Percentiles rank a stretch among this genome's conserved stretches.
Conservation (phyloP, 768 basidiomycete genomes). For the Wakefieldia striispora region DNA sequence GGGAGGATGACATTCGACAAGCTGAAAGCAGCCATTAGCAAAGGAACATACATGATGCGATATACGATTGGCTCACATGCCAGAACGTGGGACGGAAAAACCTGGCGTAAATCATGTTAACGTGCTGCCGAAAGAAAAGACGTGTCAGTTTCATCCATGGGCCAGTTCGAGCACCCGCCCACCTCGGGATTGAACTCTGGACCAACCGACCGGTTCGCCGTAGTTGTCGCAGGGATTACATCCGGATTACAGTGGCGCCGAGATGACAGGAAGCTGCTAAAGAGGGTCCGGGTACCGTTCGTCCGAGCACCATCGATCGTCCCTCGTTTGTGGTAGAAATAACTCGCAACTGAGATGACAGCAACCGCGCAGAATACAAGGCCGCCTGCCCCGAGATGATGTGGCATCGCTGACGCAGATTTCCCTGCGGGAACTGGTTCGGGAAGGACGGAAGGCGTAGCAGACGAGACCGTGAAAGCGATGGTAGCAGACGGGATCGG, state of each 20-base stretch:
- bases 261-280: constrained; percentile 6
- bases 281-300: constrained; percentile 5
- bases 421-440: background rate
- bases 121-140: background rate
- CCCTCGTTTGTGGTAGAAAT: constrained; percentile 14
- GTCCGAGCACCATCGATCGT: background rate
- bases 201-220: background rate
- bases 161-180: background rate
- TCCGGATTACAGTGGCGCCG: constrained; percentile 1
- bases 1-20: constrained; percentile 17
- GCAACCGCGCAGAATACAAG: constrained; percentile 16
- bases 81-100: constrained; percentile 23
- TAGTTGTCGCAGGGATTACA: background rate
- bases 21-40: background rate
- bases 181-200: constrained; percentile 14
- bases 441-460: constrained; percentile 1
- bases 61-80: constrained; percentile 10
- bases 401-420: background rate
- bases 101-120: constrained; percentile 22
- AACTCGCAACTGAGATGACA: constrained; percentile 12
- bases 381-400: constrained; percentile 12
- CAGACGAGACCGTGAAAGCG: background rate
- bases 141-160: background rate
- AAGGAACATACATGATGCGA: too few species aligned
- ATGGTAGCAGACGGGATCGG: constrained; percentile 16